Evolutionary conservation across 257 asterid genomes (phyloP).

Genomic region (Solanum piurae): DNA sequence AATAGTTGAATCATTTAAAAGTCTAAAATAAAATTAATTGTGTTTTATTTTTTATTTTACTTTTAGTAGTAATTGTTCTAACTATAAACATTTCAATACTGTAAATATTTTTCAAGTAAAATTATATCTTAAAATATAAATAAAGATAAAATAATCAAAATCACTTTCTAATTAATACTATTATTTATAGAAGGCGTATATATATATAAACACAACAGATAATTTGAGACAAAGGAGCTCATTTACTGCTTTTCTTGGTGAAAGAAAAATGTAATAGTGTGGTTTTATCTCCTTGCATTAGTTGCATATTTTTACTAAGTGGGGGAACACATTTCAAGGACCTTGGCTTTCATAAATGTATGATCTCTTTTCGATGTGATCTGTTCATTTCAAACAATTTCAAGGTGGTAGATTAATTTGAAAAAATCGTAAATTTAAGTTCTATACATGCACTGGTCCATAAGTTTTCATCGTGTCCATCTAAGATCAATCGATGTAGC

Average conservation of each 20-base stretch:
- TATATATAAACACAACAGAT: rapidly evolving
- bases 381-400: not conserved
- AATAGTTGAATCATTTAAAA: not conserved
- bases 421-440: not conserved
- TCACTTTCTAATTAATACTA: too few relatives aligned
- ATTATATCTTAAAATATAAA: not conserved
- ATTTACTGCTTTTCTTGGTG: not conserved
- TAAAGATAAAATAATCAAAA: too few relatives aligned
- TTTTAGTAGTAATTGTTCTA: not conserved
- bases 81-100: not conserved
- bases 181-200: too few relatives aligned
- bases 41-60: not conserved
- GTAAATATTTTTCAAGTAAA: not conserved
- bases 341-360: not conserved
- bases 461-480: not conserved
- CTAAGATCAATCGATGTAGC: not conserved
- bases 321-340: not conserved
- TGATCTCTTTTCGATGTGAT: not conserved
- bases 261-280: not conserved
- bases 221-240: not conserved
- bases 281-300: not conserved
- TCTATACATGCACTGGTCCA: not conserved
- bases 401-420: not conserved
- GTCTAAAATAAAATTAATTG: not conserved
- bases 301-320: not conserved